Evolutionary conservation across 768 basidiomycete species (phyloP), one percentile per base, ranked within the genome.

Genomic region (Podaxis sp.): DNA sequence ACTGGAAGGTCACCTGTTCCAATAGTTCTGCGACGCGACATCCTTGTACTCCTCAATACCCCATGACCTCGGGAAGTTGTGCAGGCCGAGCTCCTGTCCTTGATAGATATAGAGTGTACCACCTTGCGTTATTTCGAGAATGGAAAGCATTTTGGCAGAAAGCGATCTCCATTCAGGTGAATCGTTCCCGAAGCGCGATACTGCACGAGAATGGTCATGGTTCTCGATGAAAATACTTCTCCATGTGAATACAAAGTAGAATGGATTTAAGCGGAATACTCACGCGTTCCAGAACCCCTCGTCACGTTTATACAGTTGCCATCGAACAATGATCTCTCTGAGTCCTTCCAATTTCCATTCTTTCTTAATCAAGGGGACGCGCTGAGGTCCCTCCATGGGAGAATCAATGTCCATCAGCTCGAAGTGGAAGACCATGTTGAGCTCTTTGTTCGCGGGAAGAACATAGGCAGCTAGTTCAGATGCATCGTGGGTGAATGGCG

Each of bases 71-170:
- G 87, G 86, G 65, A 87, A 84, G 61, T 88, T 88, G 71, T 79
- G 83, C 71, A 88, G 74, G 0, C 85, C 90, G 0, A 92, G 79
- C 69, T 92, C 92, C 71, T 92, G 80, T 5, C 89, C 90, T 74
- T 92, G 88, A 70, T 87, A 92, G 11, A 93, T 77, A 70, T 86
- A 92, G 64, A 87, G 73, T 19, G 90, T 90, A 5, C 90, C 90
- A 7, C 79, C 76, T 46, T 87, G 85, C 1, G 85, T 82, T 39
- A 83, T 76, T 65, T 90, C 81, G 39, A 90, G 72, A 59, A 88
- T 76, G 0, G 86, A 82, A 19, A 92, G 72, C 73, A 92, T 74
- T 72, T 91, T 91, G 3, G 85, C 86, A 5, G 85, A 87, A 15
- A 80, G 70, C 0, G 77, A 72, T 3, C 90, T 82, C 80, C 86